These are phyloP conservation scores for Plectosphaerella plurivora DNA, from an alignment of 2,329 filamentous ascomycete species.

Conservation along the genomic window DNA sequence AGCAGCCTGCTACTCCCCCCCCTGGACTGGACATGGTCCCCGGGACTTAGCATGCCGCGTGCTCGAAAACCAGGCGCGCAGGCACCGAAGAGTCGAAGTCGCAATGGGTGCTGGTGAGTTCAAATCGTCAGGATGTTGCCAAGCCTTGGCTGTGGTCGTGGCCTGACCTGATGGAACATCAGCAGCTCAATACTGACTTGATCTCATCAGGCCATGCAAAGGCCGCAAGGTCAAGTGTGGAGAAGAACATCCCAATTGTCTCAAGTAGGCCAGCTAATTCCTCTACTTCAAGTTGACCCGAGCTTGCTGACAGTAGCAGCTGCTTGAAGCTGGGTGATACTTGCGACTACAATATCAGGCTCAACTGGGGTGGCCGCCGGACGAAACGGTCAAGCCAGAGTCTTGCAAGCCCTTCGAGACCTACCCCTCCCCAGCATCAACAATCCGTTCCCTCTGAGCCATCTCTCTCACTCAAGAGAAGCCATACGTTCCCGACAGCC, in stretches of 20 bases:
- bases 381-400: constrained; percentile 48
- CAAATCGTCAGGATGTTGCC: neutral
- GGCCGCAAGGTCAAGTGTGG: constrained; percentile 70
- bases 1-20: neutral
- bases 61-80: constrained; percentile 36
- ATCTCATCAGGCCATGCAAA: constrained; percentile 66
- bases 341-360: constrained; percentile 76
- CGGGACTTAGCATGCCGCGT: constrained; percentile 30
- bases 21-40: constrained; percentile 2
- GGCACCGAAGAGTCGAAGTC: constrained; percentile 39
- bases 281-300: neutral
- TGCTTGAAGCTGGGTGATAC: constrained; percentile 67
- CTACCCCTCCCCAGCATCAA: constrained; percentile 14
- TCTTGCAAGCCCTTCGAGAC: constrained; percentile 21
- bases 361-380: constrained; percentile 75
- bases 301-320: constrained; percentile 18
- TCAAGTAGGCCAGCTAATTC: constrained; percentile 44
- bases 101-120: constrained; percentile 41
- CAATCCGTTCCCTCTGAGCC: constrained; percentile 15
- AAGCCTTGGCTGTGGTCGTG: neutral
- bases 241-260: constrained; percentile 69
- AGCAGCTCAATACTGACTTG: neutral
- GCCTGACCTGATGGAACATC: neutral
- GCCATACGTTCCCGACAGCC: neutral
- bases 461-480: constrained; percentile 15